phyloP scores from a whole-genome alignment of 768 basidiomycete species.

The Psilocybe cyanescens region DNA sequence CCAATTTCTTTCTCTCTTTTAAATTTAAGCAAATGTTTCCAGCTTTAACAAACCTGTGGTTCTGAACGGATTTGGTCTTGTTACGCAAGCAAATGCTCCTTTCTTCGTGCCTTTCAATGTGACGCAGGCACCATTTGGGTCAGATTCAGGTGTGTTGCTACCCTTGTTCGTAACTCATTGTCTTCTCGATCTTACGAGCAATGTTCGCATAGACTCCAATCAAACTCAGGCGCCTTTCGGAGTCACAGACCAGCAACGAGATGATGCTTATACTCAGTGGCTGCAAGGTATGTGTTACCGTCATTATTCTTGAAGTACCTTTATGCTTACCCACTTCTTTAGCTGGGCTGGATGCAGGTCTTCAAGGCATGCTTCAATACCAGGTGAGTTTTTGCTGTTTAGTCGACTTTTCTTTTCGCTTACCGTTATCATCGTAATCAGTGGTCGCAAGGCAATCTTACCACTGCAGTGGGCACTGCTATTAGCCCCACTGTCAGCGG shows the following conservation, averaged over 20 bases:
- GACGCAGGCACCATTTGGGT: constrained; percentile 44
- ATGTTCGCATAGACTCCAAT: constrained; percentile 1
- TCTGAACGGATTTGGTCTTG: constrained; percentile 63
- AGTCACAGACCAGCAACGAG: constrained; percentile 55
- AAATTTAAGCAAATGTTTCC: background rate
- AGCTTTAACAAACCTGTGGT: constrained; percentile 61
- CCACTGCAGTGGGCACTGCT: constrained; percentile 47
- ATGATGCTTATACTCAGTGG: constrained; percentile 59
- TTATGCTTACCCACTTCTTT: background rate
- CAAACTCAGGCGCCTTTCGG: constrained; percentile 41
- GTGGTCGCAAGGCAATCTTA: constrained; percentile 62
- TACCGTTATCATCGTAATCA: constrained; percentile 32
- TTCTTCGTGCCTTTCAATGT: constrained; percentile 68
- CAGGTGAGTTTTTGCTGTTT: constrained; percentile 34
- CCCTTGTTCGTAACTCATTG: background rate
- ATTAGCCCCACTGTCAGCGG: constrained; percentile 38
- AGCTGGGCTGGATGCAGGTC: constrained; percentile 45
- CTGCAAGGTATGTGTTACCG: constrained; percentile 39
- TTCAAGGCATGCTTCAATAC: constrained; percentile 51
- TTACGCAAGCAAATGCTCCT: constrained; percentile 55
- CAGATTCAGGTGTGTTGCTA: constrained; percentile 25
- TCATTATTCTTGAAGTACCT: background rate
- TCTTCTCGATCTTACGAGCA: background rate
- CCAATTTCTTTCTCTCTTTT: background rate
- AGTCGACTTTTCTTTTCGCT: constrained; percentile 8